Percentiles rank a stretch among this genome's conserved stretches.
Conservation (phyloP, 495 filamentous ascomycete species). For the Neurospora hispaniola region DNA sequence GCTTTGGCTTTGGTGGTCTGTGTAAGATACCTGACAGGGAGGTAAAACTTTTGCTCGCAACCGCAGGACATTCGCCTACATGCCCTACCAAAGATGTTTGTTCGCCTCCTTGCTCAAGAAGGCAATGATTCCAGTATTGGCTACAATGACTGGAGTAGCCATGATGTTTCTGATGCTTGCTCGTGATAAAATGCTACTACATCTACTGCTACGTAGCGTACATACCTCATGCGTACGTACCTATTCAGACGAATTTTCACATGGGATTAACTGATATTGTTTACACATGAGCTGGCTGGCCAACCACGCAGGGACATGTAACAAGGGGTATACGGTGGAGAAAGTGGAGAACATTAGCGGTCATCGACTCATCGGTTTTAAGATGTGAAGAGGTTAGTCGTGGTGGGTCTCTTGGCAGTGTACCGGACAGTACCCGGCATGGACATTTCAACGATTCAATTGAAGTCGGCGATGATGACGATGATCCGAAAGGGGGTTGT, state of each 20-base stretch:
- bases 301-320: not conserved
- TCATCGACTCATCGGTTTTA: not conserved
- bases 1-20: too few species aligned
- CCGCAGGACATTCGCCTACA: not conserved
- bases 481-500: not conserved
- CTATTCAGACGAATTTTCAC: not conserved
- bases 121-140: not conserved
- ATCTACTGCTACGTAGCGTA: not conserved
- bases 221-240: not conserved
- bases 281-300: not conserved
- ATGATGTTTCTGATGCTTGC: not conserved
- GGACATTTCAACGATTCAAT: not conserved
- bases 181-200: not conserved
- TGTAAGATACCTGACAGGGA: too few species aligned
- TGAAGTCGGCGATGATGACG: not conserved
- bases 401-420: not conserved
- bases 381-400: not conserved
- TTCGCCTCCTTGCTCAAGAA: not conserved
- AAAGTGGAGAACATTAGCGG: not conserved
- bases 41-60: too few species aligned
- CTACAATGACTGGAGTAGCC: not conserved
- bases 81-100: not conserved
- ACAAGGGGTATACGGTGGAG: not conserved
- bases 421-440: not conserved
- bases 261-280: not conserved